A percentile compares a stretch with the other conserved stretches of the same genome.
Conservation (phyloP, 768 basidiomycete genomes). For the Trametes cinnabarina region DNA sequence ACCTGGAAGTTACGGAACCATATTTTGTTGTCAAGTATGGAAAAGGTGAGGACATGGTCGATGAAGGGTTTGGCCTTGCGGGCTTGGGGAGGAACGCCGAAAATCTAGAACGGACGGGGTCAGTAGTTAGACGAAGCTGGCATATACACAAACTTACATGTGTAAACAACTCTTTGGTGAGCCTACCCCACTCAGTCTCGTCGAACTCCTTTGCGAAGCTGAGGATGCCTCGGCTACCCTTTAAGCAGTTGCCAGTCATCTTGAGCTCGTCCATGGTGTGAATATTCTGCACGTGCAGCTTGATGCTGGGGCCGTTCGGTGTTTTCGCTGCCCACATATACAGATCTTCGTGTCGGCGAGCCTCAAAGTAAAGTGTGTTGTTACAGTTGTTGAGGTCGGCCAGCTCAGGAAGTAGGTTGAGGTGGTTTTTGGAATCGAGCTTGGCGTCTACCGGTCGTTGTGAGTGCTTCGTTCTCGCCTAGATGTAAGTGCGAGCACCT, state of each 20-base stretch:
- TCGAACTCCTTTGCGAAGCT: conserved; percentile 93
- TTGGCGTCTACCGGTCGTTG: conserved; percentile 73
- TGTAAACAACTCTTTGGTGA: conserved; percentile 92
- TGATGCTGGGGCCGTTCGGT: conserved; percentile 96
- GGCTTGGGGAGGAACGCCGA: conserved; percentile 89
- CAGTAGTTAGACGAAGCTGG: not conserved
- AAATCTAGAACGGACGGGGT: conserved; percentile 58
- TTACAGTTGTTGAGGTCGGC: conserved; percentile 98
- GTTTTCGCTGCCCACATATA: conserved; percentile 97
- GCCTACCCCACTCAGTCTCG: conserved; percentile 77
- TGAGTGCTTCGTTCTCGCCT: not conserved
- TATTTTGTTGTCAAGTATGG: conserved; percentile 91
- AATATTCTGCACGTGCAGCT: conserved; percentile 96
- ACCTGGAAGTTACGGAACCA: conserved; percentile 99
- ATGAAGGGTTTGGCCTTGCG: conserved; percentile 94
- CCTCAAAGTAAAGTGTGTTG: conserved; percentile 96
- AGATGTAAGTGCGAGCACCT: conserved; percentile 49
- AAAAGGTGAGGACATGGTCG: conserved; percentile 96
- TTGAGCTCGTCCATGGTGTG: conserved; percentile 99
- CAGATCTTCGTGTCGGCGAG: conserved; percentile 90
- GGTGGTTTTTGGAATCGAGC: conserved; percentile 93
- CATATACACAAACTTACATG: conserved; percentile 63
- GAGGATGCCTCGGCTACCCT: conserved; percentile 88
- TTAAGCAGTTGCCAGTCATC: conserved; percentile 98
- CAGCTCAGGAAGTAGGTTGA: conserved; percentile 90